These are phyloP conservation scores for Nasturtium officinale DNA, from an alignment of 345 rosid genomes.

Conservation along the genomic window DNA sequence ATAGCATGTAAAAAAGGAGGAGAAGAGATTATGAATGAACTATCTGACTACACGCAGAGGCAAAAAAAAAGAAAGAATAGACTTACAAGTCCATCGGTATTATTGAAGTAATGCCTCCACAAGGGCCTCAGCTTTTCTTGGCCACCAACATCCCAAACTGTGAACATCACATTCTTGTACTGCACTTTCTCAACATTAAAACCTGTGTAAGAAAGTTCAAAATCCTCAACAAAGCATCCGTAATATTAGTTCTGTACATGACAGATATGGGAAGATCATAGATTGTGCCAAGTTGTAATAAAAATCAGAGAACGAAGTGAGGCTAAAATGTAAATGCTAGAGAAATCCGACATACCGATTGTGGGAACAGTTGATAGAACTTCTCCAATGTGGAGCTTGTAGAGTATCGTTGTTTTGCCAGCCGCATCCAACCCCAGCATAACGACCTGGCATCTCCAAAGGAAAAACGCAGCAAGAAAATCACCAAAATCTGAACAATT, in stretches of 20 bases:
- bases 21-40: constrained; percentile 3
- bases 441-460: constrained; percentile 70
- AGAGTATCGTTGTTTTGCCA: constrained; percentile 93
- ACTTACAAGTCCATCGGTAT: constrained; percentile 95
- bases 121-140: constrained; percentile 97
- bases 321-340: neutral
- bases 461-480: constrained; percentile 17
- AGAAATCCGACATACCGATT: constrained; percentile 58
- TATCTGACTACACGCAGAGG: neutral
- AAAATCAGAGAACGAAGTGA: neutral
- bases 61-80: neutral
- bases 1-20: neutral
- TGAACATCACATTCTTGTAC: constrained; percentile 97
- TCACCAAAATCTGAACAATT: neutral
- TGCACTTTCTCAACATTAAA: constrained; percentile 99
- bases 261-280: neutral
- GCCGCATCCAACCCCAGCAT: constrained; percentile 98
- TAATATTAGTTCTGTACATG: neutral
- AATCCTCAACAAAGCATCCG: constrained; percentile 16
- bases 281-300: neutral
- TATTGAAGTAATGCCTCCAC: constrained; percentile 98
- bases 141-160: constrained; percentile 99
- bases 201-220: constrained; percentile 55
- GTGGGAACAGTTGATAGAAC: constrained; percentile 97
- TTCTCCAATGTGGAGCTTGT: constrained; percentile 98